Percentiles rank a stretch among this genome's conserved stretches.
These are phyloP conservation scores for Cucurbitaria berberidis DNA, from an alignment of 2,329 filamentous ascomycete species.

Conservation along the genomic window DNA sequence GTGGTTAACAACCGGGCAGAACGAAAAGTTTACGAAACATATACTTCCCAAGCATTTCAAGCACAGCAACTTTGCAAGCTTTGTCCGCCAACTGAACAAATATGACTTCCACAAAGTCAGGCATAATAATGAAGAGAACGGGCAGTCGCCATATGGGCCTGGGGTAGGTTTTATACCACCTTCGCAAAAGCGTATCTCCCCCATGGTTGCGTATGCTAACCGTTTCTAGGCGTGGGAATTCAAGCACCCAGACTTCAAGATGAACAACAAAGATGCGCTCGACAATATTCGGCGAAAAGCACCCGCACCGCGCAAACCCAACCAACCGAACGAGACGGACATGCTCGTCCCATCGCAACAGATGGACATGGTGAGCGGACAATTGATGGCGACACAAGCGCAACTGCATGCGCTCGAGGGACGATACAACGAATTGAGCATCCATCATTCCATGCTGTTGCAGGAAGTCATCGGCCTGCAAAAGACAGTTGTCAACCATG, in stretches of 20 bases:
- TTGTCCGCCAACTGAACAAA: conserved; percentile 94
- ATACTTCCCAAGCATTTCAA: conserved; percentile 99
- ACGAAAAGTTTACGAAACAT: conserved; percentile 96
- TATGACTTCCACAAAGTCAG: conserved; percentile 99
- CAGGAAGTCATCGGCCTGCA: conserved; percentile 69
- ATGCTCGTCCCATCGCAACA: conserved; percentile 82
- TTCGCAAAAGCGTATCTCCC: background rate
- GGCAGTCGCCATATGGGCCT: conserved; percentile 79
- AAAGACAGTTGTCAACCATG: conserved; percentile 74
- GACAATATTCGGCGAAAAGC: conserved; percentile 97
- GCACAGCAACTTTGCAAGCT: conserved; percentile 97
- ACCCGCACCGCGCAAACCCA: conserved; percentile 81
- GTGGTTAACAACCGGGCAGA: conserved; percentile 61
- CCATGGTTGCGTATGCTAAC: conserved; percentile 18
- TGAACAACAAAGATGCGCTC: conserved; percentile 93
- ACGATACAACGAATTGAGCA: conserved; percentile 77
- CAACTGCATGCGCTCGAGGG: conserved; percentile 89
- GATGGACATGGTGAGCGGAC: conserved; percentile 85
- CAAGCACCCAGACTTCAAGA: conserved; percentile 94
- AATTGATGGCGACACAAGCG: conserved; percentile 87
- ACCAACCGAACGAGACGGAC: conserved; percentile 62
- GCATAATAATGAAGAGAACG: conserved; percentile 85
- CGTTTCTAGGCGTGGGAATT: conserved; percentile 83
- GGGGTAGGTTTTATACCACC: conserved; percentile 60
- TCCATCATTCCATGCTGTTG: conserved; percentile 68